phyloP scores from a whole-genome alignment of 495 filamentous ascomycete species.

The Lichina pygmaea region DNA sequence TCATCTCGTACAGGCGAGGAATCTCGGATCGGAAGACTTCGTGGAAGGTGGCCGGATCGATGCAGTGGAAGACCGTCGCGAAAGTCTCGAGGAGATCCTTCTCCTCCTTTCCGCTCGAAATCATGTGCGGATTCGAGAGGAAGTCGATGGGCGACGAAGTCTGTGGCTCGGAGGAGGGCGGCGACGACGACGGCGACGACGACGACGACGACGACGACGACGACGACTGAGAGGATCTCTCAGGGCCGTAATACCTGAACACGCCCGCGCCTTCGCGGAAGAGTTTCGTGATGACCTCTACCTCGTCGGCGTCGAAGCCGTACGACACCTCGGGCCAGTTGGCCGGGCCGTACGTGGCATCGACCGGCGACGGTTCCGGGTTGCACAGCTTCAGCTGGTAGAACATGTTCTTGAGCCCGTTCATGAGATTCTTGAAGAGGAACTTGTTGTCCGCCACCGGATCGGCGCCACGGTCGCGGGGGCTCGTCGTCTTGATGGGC shows the following conservation, averaged over 20 bases:
- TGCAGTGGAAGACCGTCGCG: constrained; percentile 92
- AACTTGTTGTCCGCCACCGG: constrained; percentile 97
- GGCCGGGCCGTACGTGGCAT: constrained; percentile 46
- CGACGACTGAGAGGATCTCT: constrained; percentile 18
- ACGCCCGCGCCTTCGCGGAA: constrained; percentile 90
- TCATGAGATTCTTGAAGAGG: constrained; percentile 93
- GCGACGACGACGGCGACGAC: no score
- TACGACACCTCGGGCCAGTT: constrained; percentile 94
- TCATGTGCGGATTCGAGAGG: constrained; percentile 59
- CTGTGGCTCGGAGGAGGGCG: constrained; percentile 37
- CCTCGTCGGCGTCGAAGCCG: constrained; percentile 92
- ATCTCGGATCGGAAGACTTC: constrained; percentile 97
- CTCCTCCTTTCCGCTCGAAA: constrained; percentile 78
- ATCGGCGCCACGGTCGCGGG: constrained; percentile 69
- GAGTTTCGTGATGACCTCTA: constrained; percentile 84
- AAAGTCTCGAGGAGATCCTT: constrained; percentile 96
- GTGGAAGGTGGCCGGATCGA: constrained; percentile 94
- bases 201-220: no score
- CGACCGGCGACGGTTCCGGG: constrained; percentile 33
- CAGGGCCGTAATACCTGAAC: constrained; percentile 84
- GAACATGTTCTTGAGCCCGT: constrained; percentile 87
- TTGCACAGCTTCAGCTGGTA: constrained; percentile 88
- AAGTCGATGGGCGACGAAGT: constrained; percentile 63
- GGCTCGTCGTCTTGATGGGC: constrained; percentile 85
- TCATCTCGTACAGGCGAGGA: constrained; percentile 85